Evolutionary conservation across 345 rosid species (phyloP), one percentile per base, ranked within the genome.

Genomic region (Sonneratia caseolaris): DNA sequence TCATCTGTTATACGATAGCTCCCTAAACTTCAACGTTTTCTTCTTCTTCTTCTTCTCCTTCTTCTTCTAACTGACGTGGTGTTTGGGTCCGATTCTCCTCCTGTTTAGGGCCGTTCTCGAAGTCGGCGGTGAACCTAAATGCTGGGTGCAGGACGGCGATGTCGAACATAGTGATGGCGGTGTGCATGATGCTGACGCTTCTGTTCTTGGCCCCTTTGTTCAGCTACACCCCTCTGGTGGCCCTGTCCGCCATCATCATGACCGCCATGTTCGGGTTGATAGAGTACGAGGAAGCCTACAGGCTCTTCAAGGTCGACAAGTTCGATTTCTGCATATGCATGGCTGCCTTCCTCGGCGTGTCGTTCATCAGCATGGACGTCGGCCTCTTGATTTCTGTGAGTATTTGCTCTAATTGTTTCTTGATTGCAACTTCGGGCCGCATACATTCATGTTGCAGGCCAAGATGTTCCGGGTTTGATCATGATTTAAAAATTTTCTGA

Each of bases 221-320:
- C 66, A 87, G 90, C 61, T 88, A 94, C 77, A 94, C 98, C 1
- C 98, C 98, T 61, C 79, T 89, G 0, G 98, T 94, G 38, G 96
- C 89, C 49, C 85, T 94, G 15, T 89, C 98, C 5, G 88, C 98
- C 56, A 91, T 94, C 67, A 94, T 94, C 64, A 91, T 87, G 89
- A 83, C 94, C 0, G 98, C 97, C 24, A 93, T 93, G 98, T 22
- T 93, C 0, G 98, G 98, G 5, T 84, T 93, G 36, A 87, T 93
- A 62, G 70, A 89, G 48, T 93, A 87, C 68, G 80, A 87, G 21
- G 90, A 89, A 71, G 81, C 83, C 53, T 79, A 81, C 57, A 90
- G 77, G 68, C 84, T 94, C 37, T 86, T 82, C 75, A 88, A 87
- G 71, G 96, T 91, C 15, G 96, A 94, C 79, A 91, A 88, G 78